These are phyloP conservation scores for Sarocladiaceae sp. DNA, from an alignment of 2,329 filamentous ascomycete species.

Conservation along the genomic window DNA sequence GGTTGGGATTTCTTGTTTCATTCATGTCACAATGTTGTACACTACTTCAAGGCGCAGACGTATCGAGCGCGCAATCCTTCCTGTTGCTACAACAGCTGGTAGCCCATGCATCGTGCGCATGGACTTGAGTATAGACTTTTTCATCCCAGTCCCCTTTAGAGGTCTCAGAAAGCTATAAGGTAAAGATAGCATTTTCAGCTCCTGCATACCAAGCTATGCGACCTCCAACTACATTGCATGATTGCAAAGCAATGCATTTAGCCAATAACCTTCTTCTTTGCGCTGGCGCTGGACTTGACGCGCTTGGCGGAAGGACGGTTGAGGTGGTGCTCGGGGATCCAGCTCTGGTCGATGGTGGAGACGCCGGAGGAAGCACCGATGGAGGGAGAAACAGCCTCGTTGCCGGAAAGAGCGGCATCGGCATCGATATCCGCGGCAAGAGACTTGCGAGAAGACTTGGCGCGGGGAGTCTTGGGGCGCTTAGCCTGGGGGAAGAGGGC, in stretches of 20 bases:
- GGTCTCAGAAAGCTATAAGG: no score
- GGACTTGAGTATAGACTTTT: no score
- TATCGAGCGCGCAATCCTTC: no score
- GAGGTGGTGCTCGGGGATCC: conserved; percentile 88
- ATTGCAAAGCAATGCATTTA: conserved; percentile 18
- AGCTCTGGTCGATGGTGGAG: conserved; percentile 65
- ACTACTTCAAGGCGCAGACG: no score
- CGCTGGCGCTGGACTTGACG: conserved; percentile 54
- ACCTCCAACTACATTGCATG: no score
- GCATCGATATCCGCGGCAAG: conserved; percentile 52
- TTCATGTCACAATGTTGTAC: no score
- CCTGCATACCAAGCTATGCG: no score
- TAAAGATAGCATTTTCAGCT: background rate
- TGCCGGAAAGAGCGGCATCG: conserved; percentile 59
- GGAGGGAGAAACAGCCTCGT: conserved; percentile 52
- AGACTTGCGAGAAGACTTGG: conserved; percentile 63
- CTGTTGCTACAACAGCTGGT: no score
- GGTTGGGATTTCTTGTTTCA: background rate
- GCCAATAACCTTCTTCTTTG: conserved; percentile 32
- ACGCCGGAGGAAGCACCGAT: conserved; percentile 55
- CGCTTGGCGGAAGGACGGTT: conserved; percentile 73
- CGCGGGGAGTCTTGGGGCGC: conserved; percentile 39
- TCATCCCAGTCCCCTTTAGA: no score
- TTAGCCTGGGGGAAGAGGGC: conserved; percentile 91
- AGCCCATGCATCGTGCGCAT: no score